Evolutionary conservation across 2,329 filamentous ascomycete species (phyloP), one percentile per base, ranked within the genome.

Genomic region (Aspergillus viridinutans): DNA sequence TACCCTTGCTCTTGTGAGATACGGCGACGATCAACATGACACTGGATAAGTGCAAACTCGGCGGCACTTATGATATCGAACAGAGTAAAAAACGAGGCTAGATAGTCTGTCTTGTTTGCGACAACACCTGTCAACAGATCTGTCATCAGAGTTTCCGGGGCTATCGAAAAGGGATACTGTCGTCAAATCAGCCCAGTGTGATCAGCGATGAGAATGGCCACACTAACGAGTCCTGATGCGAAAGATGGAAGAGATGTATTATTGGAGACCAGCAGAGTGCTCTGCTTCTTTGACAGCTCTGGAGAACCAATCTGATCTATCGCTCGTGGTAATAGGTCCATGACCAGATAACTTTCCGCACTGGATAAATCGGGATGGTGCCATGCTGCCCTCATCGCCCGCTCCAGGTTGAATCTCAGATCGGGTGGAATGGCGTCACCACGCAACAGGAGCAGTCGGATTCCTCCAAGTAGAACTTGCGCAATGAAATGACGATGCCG

Each of bases 61-160:
- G 67, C 63, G 1, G 71, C 70, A 69, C 71, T 73, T 38, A 72
- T 50, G 32, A 67, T 67, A 53, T 74, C 72, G 47, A 67, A 71
- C 7, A 74, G 52, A 8, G 69, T 64, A 59, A 65, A 71, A 54
- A 73, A 73, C 8, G 71, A 65, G 49, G 65, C 59, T 32, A 71
- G 58, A 58, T 70, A 71, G 32, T 72, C 69, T 9, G 54, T 50
- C 50, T 62, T 58, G 6, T 56, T 58, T 32, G 54, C 53, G 38
- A 64, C 55, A 8, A 66, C 43, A 3, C 53, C 57, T 3, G 60
- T 63, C 38, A 66, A 54, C 17, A 65, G 58, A 26, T 66, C 64
- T 9, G 62, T 61, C 8, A 63, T 57, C 9, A 61, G 59, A 2
- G 61, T 63, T 10, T 64, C 63, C 20, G 69, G 67, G 14, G 61